These are phyloP conservation scores for Cercospora zeae-maydis DNA, from an alignment of 2,329 filamentous ascomycete species.

Conservation along the genomic window DNA sequence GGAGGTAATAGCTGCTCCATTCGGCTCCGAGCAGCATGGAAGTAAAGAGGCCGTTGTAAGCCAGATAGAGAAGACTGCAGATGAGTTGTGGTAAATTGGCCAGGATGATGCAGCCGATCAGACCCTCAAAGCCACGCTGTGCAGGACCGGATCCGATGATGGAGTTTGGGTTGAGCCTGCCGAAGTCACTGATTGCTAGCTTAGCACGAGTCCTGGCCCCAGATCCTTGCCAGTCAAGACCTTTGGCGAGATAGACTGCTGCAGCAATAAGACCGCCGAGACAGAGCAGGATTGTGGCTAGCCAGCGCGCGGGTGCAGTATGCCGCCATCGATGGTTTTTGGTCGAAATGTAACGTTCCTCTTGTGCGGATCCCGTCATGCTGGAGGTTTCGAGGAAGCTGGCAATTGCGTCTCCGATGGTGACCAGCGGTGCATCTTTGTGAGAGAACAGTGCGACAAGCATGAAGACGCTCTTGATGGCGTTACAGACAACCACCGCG, in stretches of 20 bases:
- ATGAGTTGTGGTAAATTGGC: conserved; percentile 19
- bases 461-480: conserved; percentile 19
- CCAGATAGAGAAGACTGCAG: conserved; percentile 15
- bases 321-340: neutral
- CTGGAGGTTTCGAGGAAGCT: conserved; percentile 23
- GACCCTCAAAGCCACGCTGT: neutral
- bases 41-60: conserved; percentile 19
- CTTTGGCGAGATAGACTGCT: neutral
- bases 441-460: conserved; percentile 12
- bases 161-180: conserved; percentile 11
- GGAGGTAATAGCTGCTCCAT: conserved; percentile 41
- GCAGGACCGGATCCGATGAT: neutral
- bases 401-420: conserved; percentile 25
- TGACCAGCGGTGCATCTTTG: conserved; percentile 17
- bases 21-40: conserved; percentile 35
- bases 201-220: neutral
- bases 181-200: conserved; percentile 6
- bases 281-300: conserved; percentile 9
- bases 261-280: neutral
- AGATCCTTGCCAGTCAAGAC: neutral
- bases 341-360: neutral
- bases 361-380: conserved; percentile 7
- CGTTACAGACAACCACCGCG: conserved; percentile 17
- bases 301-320: conserved; percentile 7
- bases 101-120: conserved; percentile 3